phyloP scores from a whole-genome alignment of 345 rosid genomes.

The Euphorbia peplus region DNA sequence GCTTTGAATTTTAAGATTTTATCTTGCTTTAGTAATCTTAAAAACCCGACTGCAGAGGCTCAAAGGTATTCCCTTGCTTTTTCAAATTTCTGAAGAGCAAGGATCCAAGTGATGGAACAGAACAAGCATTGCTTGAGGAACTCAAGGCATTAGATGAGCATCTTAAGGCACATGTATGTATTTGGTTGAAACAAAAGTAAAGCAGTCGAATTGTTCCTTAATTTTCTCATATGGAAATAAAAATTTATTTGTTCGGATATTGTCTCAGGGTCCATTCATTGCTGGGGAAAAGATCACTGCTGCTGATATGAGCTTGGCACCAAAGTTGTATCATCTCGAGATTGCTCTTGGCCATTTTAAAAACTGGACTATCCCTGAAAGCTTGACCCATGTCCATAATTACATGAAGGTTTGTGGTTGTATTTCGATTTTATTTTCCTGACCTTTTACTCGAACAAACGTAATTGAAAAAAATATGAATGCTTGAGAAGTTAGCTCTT shows the following conservation, averaged over 20 bases:
- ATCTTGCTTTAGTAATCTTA: neutral
- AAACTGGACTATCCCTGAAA: conserved; percentile 73
- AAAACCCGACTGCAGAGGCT: conserved; percentile 44
- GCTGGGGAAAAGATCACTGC: conserved; percentile 78
- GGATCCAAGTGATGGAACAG: conserved; percentile 71
- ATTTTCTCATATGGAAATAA: neutral
- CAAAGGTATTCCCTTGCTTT: conserved; percentile 62
- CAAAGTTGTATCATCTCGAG: conserved; percentile 88
- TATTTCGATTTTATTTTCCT: neutral
- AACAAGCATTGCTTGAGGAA: conserved; percentile 69
- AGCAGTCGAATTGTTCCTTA: neutral
- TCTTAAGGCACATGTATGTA: conserved; percentile 55
- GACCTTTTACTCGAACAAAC: neutral
- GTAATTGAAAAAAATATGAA: neutral
- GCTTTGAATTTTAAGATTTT: neutral
- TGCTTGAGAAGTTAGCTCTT: neutral
- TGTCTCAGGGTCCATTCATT: conserved; percentile 62
- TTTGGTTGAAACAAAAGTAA: conserved; percentile 7
- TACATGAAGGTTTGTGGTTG: conserved; percentile 50
- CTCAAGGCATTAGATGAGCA: conserved; percentile 80
- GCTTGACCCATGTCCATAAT: conserved; percentile 50
- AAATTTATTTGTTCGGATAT: conserved; percentile 5
- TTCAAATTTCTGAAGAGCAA: conserved; percentile 74
- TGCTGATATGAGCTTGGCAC: conserved; percentile 77
- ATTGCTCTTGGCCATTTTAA: conserved; percentile 81